Evolutionary conservation across 148 eudicot species (phyloP).

Genomic region (Amaranthus palmeri): DNA sequence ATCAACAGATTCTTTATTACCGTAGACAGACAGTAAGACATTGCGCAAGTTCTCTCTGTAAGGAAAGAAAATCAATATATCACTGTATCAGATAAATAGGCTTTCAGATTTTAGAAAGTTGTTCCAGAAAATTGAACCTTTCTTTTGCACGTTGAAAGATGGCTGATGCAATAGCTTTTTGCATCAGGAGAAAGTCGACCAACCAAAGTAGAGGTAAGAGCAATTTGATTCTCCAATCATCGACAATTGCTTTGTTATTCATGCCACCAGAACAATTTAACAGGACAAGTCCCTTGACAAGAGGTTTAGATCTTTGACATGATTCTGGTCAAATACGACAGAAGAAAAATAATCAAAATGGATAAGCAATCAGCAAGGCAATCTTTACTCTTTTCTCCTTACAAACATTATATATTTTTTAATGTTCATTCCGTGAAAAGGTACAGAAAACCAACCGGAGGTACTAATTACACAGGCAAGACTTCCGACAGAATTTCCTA

Average conservation of each 20-base stretch:
- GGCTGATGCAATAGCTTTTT: conserved; percentile 72
- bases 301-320: conserved; percentile 20
- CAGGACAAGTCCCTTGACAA: conserved; percentile 70
- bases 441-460: conserved; percentile 42
- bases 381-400: neutral
- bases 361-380: neutral
- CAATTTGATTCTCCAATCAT: conserved; percentile 94
- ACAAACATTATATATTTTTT: too few species aligned
- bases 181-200: conserved; percentile 67
- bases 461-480: conserved; percentile 93
- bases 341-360: neutral
- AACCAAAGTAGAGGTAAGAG: conserved; percentile 74
- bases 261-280: conserved; percentile 97
- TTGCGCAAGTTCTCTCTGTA: conserved; percentile 65
- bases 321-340: conserved; percentile 25
- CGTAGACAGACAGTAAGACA: conserved; percentile 67
- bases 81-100: neutral
- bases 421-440: neutral
- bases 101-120: neutral
- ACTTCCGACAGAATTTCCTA: conserved; percentile 96
- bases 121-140: conserved; percentile 32
- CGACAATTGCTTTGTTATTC: conserved; percentile 97
- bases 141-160: conserved; percentile 65
- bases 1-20: conserved; percentile 76
- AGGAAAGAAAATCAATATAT: neutral